Evolutionary conservation across 2,329 filamentous ascomycete genomes (phyloP), one percentile per base, ranked within the genome.

Genomic region (Verticillium alfalfae): DNA sequence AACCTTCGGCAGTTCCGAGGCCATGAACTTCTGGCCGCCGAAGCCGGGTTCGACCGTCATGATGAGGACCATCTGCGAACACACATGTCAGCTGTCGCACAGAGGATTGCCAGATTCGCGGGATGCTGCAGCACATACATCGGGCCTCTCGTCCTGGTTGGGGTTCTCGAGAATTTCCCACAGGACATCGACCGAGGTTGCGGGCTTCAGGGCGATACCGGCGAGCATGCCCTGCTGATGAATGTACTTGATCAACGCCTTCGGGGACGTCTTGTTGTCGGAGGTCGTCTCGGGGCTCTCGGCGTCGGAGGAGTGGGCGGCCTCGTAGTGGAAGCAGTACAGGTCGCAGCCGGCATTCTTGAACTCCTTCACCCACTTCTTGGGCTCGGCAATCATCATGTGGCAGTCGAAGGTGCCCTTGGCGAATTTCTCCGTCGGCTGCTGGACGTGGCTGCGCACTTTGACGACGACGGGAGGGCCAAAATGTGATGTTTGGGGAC

Each of bases 321-420:
- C 95, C 79, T 99, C 95, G 78, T 98, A 98, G 82, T 99, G 95
- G 83, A 99, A 99, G 83, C 95, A 98, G 82, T 99, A 99, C n/a
- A 99, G 84, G 76, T 99, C 93, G 78, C 93, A 97, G 60, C 95
- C 95, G 63, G 93, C 95, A 60, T 90, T 88, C 75, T 95, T 88
- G 81, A 99, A 98, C 65, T 96, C 92, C 72, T 91, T 91, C 70
- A 97, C 93, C 95, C 95, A 99, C 83, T 93, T 93, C 83, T 98
- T 96, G 68, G 95, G 95, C 93, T 99, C 94, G 70, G 92, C 88
- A 73, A 99, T 96, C 95, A 99, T 99, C 95, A 99, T 98, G 79
- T 99, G 95, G 84, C 95, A 99, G 78, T 99, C 95, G 75, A 99
- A 99, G 15, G 94, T 98, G 65, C 95, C 95, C 69, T 88, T 90